phyloP scores from a whole-genome alignment of 1,284 basidiomycete species.

The Heterobasidion occidentale region DNA sequence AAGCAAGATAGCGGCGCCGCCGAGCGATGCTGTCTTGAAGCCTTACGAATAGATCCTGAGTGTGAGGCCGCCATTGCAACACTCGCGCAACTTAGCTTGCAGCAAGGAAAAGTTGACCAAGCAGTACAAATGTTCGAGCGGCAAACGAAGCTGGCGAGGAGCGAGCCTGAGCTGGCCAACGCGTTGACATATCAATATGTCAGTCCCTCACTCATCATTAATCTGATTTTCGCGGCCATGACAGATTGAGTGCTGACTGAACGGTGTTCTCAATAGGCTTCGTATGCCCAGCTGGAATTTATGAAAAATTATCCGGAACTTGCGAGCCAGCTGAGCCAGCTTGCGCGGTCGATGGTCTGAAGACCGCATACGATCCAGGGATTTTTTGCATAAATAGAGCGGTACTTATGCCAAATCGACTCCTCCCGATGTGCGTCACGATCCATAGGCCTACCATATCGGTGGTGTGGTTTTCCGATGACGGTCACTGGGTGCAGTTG shows the following conservation, averaged over 20 bases:
- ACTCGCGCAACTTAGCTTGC: constrained; percentile 87
- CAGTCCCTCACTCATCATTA: constrained; percentile 18
- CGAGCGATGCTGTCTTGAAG: constrained; percentile 83
- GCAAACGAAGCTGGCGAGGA: constrained; percentile 83
- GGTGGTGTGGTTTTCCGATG: too few species aligned
- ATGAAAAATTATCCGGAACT: constrained; percentile 76
- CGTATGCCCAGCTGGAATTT: constrained; percentile 76
- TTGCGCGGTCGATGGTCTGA: constrained; percentile 32
- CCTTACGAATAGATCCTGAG: constrained; percentile 82
- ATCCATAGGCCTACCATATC: too few species aligned
- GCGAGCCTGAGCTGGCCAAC: constrained; percentile 85
- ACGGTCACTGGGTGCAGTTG: too few species aligned
- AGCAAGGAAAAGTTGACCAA: constrained; percentile 85
- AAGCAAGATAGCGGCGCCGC: constrained; percentile 84
- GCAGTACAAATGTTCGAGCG: constrained; percentile 86
- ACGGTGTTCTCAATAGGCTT: constrained; percentile 44
- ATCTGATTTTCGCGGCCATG: neutral
- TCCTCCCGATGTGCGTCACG: too few species aligned
- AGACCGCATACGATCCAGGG: neutral
- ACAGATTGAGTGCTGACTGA: constrained; percentile 1
- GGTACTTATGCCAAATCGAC: too few species aligned
- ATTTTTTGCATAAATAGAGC: too few species aligned
- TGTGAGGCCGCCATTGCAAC: constrained; percentile 97
- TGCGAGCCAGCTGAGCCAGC: constrained; percentile 55
- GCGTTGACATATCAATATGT: constrained; percentile 86